Conservation (phyloP, 208 protist species). For the Trypanosoma vivax region DNA sequence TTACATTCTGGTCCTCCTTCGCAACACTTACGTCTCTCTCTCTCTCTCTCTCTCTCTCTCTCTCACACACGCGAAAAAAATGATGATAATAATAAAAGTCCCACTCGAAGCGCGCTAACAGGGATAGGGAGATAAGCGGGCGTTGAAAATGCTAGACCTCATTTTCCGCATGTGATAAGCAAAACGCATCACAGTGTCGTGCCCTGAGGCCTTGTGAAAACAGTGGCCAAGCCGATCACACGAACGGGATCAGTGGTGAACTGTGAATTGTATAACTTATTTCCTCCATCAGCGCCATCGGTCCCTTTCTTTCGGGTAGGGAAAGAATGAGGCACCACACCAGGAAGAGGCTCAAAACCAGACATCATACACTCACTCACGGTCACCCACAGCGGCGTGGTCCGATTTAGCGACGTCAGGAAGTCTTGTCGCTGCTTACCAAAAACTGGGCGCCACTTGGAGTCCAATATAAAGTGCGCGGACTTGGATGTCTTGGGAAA, state of each 20-base stretch:
- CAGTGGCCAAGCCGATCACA: slow-evolving; percentile 69
- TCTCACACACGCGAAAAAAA: neutral
- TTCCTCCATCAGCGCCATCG: slow-evolving; percentile 22
- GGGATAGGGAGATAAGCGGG: neutral
- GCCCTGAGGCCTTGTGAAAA: slow-evolving; percentile 72
- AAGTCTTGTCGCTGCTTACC: slow-evolving; percentile 78
- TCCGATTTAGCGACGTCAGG: slow-evolving; percentile 47
- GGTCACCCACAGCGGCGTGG: slow-evolving; percentile 74
- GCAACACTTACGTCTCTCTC: too few species aligned
- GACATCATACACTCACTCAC: slow-evolving; percentile 88
- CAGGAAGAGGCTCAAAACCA: slow-evolving; percentile 59
- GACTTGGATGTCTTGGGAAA: slow-evolving; percentile 80
- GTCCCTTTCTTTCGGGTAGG: slow-evolving; percentile 15
- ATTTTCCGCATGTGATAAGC: slow-evolving; percentile 2
- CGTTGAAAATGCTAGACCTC: slow-evolving; percentile 1
- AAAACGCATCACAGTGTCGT: slow-evolving; percentile 33
- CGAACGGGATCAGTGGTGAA: slow-evolving; percentile 84
- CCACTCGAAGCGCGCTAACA: neutral
- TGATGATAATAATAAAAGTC: neutral
- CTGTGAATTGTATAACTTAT: slow-evolving; percentile 81
- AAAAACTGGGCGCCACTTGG: slow-evolving; percentile 80
- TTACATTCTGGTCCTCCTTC: too few species aligned
- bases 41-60: too few species aligned
- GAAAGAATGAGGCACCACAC: slow-evolving; percentile 25
- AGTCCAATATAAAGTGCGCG: slow-evolving; percentile 84